phyloP scores from a whole-genome alignment of 2,329 filamentous ascomycete species.

The Phoma sp. region DNA sequence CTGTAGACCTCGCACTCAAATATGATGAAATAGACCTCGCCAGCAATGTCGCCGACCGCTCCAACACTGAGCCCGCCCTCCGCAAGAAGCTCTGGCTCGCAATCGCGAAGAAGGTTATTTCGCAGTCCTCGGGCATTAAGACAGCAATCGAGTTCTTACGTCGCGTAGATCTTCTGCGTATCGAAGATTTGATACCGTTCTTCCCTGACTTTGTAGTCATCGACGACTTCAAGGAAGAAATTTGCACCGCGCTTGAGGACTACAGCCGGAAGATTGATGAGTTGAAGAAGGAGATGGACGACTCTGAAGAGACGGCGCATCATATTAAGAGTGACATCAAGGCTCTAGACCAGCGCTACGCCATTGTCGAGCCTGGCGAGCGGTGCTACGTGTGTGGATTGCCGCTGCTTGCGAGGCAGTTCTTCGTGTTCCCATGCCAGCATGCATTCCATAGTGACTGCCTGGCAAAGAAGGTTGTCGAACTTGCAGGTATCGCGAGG shows the following conservation, averaged over 20 bases:
- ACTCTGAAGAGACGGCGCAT: conserved; percentile 83
- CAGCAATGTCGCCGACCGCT: conserved; percentile 84
- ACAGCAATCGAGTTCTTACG: conserved; percentile 89
- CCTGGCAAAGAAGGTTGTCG: conserved; percentile 82
- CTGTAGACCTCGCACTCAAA: conserved; percentile 89
- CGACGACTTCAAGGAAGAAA: conserved; percentile 99
- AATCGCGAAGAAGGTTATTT: conserved; percentile 93
- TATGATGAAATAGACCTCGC: conserved; percentile 91
- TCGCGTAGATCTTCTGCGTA: conserved; percentile 87
- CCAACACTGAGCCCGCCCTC: conserved; percentile 77
- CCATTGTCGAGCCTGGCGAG: conserved; percentile 95
- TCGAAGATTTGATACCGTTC: conserved; percentile 97
- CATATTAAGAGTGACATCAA: conserved; percentile 92
- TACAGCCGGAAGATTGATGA: conserved; percentile 91
- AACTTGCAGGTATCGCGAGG: conserved; percentile 78
- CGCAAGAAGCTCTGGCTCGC: conserved; percentile 96
- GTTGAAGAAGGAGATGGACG: conserved; percentile 94
- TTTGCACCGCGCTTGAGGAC: conserved; percentile 90
- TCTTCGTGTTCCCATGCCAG: conserved; percentile 98
- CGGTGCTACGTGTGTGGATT: conserved; percentile 88
- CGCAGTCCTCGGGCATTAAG: conserved; percentile 83
- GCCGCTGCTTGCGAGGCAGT: conserved; percentile 86
- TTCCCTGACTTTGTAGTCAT: conserved; percentile 99
- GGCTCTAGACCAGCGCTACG: conserved; percentile 85
- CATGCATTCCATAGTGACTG: conserved; percentile 98